A percentile compares a stretch with the other conserved stretches of the same genome.
Evolutionary conservation across 2,329 filamentous ascomycete species (phyloP).

Genomic region (Penicillium palitans): DNA sequence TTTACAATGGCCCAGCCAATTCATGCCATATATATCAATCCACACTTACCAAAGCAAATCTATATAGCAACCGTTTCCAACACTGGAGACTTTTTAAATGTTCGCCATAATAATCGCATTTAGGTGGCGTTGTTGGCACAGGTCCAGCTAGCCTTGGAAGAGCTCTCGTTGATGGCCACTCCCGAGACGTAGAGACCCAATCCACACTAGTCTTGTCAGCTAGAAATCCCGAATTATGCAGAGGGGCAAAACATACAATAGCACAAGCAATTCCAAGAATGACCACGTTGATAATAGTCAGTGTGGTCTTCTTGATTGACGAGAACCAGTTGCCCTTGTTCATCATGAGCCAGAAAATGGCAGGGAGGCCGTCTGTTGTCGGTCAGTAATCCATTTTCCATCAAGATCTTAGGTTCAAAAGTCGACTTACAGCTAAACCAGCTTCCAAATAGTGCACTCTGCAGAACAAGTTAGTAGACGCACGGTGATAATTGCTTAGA

Average conservation of each 20-base stretch:
- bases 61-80: constrained; percentile 7
- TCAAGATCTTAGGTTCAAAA: fast-evolving
- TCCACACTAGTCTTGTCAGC: constrained; percentile 35
- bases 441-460: constrained; percentile 58
- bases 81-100: not conserved
- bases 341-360: constrained; percentile 51
- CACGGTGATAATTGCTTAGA: not conserved
- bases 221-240: not conserved
- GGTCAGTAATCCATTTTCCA: constrained; percentile 6
- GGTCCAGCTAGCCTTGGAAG: constrained; percentile 39
- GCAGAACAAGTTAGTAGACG: constrained; percentile 13
- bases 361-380: constrained; percentile 27
- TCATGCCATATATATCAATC: constrained; percentile 8
- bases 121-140: constrained; percentile 39
- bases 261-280: constrained; percentile 39
- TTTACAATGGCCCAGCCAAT: constrained; percentile 16
- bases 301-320: constrained; percentile 43
- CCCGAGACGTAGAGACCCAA: constrained; percentile 46
- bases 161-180: constrained; percentile 38
- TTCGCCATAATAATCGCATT: not conserved
- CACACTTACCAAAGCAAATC: not conserved
- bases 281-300: constrained; percentile 47
- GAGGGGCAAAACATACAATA: constrained; percentile 24
- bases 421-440: constrained; percentile 61
- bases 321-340: constrained; percentile 46